These are phyloP conservation scores for Fusarium protoensiforme DNA, from an alignment of 2,329 filamentous ascomycete genomes.

Conservation along the genomic window DNA sequence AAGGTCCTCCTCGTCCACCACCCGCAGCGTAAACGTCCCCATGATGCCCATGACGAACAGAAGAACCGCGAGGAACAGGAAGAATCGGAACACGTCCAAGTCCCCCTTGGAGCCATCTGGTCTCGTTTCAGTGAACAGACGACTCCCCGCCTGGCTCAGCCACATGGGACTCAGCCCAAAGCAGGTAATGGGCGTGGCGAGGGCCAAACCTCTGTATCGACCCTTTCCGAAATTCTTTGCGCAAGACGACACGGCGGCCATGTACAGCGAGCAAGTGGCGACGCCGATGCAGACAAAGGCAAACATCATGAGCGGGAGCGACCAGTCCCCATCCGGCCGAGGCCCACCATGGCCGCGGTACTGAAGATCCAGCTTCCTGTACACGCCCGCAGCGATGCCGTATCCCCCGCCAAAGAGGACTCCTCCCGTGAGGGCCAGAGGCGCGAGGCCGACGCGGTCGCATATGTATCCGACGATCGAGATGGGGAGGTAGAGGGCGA, in stretches of 20 bases:
- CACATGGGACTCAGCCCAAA: constrained; percentile 97
- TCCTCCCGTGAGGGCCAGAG: constrained; percentile 78
- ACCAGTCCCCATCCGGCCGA: constrained; percentile 65
- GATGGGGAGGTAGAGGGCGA: constrained; percentile 93
- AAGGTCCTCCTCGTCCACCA: constrained; percentile 86
- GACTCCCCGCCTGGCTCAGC: constrained; percentile 88
- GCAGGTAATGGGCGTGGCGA: constrained; percentile 90
- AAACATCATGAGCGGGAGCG: constrained; percentile 84
- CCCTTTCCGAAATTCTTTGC: constrained; percentile 98
- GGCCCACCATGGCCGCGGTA: constrained; percentile 50
- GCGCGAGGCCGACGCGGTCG: constrained; percentile 85
- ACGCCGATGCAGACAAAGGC: constrained; percentile 86
- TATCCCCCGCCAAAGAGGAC: constrained; percentile 85
- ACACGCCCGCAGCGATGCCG: constrained; percentile 82
- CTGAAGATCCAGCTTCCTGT: constrained; percentile 65
- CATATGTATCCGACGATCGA: constrained; percentile 90
- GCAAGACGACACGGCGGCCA: constrained; percentile 91
- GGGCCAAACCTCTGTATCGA: constrained; percentile 85
- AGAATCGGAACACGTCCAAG: constrained; percentile 84
- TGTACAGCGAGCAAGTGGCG: constrained; percentile 89
- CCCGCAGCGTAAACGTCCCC: constrained; percentile 77
- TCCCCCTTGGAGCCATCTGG: constrained; percentile 72
- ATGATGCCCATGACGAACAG: constrained; percentile 77
- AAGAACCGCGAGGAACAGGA: constrained; percentile 83
- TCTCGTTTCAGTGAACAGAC: constrained; percentile 76